Evolutionary conservation across 164 flowering plant species (phyloP), one percentile per base, ranked within the genome.

Genomic region (Taxillus chinensis): DNA sequence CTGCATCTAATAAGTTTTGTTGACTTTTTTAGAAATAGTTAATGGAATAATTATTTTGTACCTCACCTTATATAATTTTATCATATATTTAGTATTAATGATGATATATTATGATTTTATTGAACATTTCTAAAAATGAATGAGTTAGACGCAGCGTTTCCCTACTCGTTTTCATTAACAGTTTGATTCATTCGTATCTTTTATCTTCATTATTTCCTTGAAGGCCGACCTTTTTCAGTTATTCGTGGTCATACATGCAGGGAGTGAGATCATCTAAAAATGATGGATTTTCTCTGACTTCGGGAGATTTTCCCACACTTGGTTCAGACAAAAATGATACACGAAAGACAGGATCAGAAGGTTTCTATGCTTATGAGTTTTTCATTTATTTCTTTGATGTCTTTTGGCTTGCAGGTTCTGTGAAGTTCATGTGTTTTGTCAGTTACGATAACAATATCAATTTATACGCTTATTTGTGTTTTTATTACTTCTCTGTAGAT

Each of bases 221-320:
- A 45, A 16, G 61, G 14, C 57, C 39, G 10, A 62, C 45, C n/a
- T 61, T 15, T 10, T 68, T 64, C 39, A 15, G 37, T 8, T 62
- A 15, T 52, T 48, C 7, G 8, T 5, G 43, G 17, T 67, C 51
- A 16, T 62, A 41, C 45, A 14, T 76, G 70, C 80, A 93, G 95
- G 86, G 84, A 57, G 73, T 72, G 49, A 51, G 72, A 59, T 71
- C 81, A 41, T 64, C 79, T 52, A 82, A 80, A 78, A 73, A 65
- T 16, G 82, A 77, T 62, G 81, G 71, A 16, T 91, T 91, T 73
- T 79, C 87, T 65, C 70, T 95, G 53, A 72, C 74, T 59, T 80
- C 96, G 74, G 96, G 96, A 61, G 99, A 95, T 78, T 91, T 95
- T 75, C 99, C 99, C 4, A 82, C 90, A 3, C 98, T 95, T 72